Evolutionary conservation across 2,329 filamentous ascomycete species (phyloP), one percentile per base, ranked within the genome.

Genomic region (Dactylellina parvicollis): DNA sequence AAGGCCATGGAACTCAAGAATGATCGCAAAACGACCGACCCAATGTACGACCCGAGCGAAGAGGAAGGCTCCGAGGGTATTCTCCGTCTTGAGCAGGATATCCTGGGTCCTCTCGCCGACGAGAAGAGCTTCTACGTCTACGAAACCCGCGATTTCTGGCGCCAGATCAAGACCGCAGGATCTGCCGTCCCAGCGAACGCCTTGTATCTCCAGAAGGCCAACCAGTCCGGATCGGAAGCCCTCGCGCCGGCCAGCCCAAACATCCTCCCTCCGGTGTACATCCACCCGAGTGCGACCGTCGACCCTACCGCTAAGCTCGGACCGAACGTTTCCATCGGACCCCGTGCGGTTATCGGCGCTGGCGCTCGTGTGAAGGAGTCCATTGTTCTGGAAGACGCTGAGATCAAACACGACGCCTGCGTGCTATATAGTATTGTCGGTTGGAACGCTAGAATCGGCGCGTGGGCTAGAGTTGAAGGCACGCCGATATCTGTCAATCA

Each of bases 141-240:
- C 81, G 95, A 99, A 84, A 98, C 94, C 76, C 96, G 96, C 84
- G 95, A 98, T 81, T 99, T 99, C 82, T 99, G 95, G 95, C 92
- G 95, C 78, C 95, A 99, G 85, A 98, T 99, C 87, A 99, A 99
- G 87, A 97, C 95, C 1, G 95, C 95, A 72, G 95, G 95, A 72
- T 98, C 94, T 4, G 95, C 95, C 54, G 92, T 99, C 26, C 95
- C 95, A 14, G 95, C 95, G 75, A 98, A 98, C 79, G 95, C 95
- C 12, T 87, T 99, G 32, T 99, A 99, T 83, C 88, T 99, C 61
- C 92, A 96, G 81, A 92, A 97, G 84, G 94, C 95, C 18, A 90
- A 90, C 84, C 94, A 98, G 82, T 86, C 85, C 46, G 88, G 88
- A 77, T 92, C 91, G 38, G 85, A 88, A 59, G 94, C 97, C 83